phyloP scores from a whole-genome alignment of 1,139 yeast genomes.

The Tardiomyces blankii region DNA sequence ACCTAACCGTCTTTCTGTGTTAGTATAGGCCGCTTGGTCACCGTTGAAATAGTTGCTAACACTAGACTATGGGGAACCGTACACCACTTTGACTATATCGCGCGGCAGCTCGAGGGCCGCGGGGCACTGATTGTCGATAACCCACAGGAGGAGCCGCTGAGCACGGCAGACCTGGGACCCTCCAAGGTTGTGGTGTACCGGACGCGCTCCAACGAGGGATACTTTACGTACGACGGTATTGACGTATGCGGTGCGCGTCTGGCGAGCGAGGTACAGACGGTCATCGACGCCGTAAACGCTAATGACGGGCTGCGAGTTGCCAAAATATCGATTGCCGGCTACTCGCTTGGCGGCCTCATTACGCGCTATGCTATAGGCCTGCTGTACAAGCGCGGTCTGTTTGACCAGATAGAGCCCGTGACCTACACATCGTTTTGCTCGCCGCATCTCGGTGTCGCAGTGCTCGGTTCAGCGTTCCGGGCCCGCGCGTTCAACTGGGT shows the following conservation, averaged over 20 bases:
- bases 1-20: no score
- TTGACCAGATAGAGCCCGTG: conserved; percentile 30
- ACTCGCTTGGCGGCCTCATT: conserved; percentile 75
- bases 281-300: conserved; percentile 29
- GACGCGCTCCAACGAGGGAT: conserved; percentile 52
- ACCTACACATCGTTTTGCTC: conserved; percentile 61
- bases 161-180: not conserved
- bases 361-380: conserved; percentile 70
- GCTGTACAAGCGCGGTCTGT: conserved; percentile 42
- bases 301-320: conserved; percentile 13
- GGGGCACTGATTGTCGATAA: conserved; percentile 17
- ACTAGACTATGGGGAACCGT: conserved; percentile 63
- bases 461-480: conserved; percentile 43
- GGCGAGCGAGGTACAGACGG: conserved; percentile 49
- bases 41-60: no score
- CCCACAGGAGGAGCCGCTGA: conserved; percentile 5
- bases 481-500: conserved; percentile 43
- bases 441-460: conserved; percentile 72
- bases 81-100: conserved; percentile 49
- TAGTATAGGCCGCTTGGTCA: no score
- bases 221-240: conserved; percentile 74
- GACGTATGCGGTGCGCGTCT: conserved; percentile 76
- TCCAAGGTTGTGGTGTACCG: conserved; percentile 36
- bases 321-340: conserved; percentile 58
- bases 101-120: conserved; percentile 15